Percentiles rank a stretch among this genome's conserved stretches.
Evolutionary conservation across 1,284 basidiomycete species (phyloP).

Genomic region (Lentinula novae-zelandiae): DNA sequence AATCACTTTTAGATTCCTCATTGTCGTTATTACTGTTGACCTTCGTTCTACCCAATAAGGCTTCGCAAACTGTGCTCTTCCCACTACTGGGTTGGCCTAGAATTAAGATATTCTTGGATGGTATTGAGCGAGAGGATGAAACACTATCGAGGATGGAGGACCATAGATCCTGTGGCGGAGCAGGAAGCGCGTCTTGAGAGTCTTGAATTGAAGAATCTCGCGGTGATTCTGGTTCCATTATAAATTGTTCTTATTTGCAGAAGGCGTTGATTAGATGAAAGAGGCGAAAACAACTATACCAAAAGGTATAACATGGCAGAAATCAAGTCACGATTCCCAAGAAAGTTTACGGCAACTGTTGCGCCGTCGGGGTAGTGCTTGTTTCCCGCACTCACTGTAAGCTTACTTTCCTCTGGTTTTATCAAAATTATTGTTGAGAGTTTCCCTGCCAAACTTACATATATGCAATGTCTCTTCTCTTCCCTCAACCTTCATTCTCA

Average conservation of each 20-base stretch:
- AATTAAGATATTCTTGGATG: slow-evolving; percentile 81
- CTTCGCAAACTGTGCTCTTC: slow-evolving; percentile 69
- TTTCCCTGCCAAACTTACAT: too few relatives aligned
- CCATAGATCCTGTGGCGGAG: slow-evolving; percentile 82
- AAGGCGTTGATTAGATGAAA: neutral
- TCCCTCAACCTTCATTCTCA: too few relatives aligned
- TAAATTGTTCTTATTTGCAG: neutral
- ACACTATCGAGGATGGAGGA: slow-evolving; percentile 88
- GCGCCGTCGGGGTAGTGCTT: too few relatives aligned
- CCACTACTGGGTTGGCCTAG: slow-evolving; percentile 76
- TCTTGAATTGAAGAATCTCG: neutral
- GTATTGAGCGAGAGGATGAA: slow-evolving; percentile 79
- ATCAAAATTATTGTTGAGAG: too few relatives aligned
- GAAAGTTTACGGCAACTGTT: too few relatives aligned
- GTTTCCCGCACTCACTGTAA: too few relatives aligned
- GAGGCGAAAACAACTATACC: too few relatives aligned
- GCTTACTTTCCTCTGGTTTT: too few relatives aligned
- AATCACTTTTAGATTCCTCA: slow-evolving; percentile 56
- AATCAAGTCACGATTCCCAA: too few relatives aligned
- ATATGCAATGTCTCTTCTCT: too few relatives aligned
- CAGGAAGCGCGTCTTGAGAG: slow-evolving; percentile 42
- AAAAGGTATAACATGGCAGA: too few relatives aligned
- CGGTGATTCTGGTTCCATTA: neutral
- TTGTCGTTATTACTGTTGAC: slow-evolving; percentile 45
- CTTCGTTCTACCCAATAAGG: slow-evolving; percentile 62